Evolutionary conservation across 768 basidiomycete species (phyloP).

Genomic region (Leccinellum albellum): DNA sequence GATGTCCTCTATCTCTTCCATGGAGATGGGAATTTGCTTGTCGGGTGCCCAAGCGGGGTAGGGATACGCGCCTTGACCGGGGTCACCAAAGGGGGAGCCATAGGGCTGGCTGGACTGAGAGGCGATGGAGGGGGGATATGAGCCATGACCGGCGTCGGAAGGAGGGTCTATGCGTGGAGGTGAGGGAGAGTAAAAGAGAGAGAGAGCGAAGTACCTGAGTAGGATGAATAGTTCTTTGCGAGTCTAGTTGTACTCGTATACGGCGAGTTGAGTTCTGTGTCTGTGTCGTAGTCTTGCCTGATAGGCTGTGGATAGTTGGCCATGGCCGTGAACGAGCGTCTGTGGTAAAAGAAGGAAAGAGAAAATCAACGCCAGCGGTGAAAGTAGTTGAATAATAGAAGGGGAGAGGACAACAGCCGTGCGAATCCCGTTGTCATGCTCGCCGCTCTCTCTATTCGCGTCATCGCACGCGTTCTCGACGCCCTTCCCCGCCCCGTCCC

Average conservation of each 20-base stretch:
- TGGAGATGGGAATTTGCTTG: slow-evolving; percentile 92
- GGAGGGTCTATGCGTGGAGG: slow-evolving; percentile 14
- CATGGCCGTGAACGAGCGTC: slow-evolving; percentile 31
- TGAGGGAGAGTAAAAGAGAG: background rate
- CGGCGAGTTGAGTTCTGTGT: slow-evolving; percentile 51
- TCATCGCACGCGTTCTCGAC: slow-evolving; percentile 43
- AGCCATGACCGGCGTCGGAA: slow-evolving; percentile 34
- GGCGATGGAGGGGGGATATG: slow-evolving; percentile 55
- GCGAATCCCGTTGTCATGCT: slow-evolving; percentile 13
- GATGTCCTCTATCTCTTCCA: slow-evolving; percentile 98
- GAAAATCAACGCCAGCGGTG: slow-evolving; percentile 29
- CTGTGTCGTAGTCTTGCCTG: slow-evolving; percentile 40
- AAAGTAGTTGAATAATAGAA: background rate
- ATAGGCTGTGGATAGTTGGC: slow-evolving; percentile 27
- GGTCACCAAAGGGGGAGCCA: slow-evolving; percentile 58
- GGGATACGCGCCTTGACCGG: slow-evolving; percentile 55
- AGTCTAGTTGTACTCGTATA: slow-evolving; percentile 59
- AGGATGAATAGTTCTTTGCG: slow-evolving; percentile 34
- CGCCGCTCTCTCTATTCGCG: slow-evolving; percentile 51
- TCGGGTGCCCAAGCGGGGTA: slow-evolving; percentile 96
- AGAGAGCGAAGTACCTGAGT: slow-evolving; percentile 15
- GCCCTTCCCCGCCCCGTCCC: slow-evolving; percentile 27
- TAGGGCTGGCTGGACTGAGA: slow-evolving; percentile 58
- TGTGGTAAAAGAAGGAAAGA: slow-evolving; percentile 9
- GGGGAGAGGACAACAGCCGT: background rate